Evolutionary conservation across 2,329 filamentous ascomycete genomes (phyloP).

Genomic region (Pseudocercospora vitis): DNA sequence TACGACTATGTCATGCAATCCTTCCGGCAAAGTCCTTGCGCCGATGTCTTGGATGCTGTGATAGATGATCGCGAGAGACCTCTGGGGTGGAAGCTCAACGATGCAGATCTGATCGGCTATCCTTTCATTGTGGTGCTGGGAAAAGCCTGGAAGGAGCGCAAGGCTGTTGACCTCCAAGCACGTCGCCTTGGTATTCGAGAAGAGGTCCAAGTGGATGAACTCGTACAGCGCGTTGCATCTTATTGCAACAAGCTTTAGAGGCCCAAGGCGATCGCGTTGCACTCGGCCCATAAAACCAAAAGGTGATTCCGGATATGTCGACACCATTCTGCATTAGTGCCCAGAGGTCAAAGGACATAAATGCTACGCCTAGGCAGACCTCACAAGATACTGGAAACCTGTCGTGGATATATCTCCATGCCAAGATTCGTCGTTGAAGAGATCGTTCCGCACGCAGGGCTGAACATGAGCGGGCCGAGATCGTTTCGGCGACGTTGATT

Average conservation of each 20-base stretch:
- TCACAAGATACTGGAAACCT: no score
- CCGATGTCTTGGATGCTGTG: conserved; percentile 55
- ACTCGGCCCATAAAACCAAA: no score
- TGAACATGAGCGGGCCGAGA: no score
- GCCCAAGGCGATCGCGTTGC: no score
- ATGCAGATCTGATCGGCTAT: conserved; percentile 87
- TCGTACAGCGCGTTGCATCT: conserved; percentile 18
- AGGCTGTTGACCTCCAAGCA: conserved; percentile 75
- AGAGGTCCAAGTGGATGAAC: conserved; percentile 25
- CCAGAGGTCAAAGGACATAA: no score
- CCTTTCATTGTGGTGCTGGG: conserved; percentile 81
- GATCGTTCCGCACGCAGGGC: no score
- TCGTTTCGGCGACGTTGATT: no score
- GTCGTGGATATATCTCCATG: no score
- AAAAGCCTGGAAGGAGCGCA: conserved; percentile 60
- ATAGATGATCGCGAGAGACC: conserved; percentile 68
- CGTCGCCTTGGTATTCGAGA: conserved; percentile 64
- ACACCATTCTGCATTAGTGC: no score
- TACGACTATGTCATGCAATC: conserved; percentile 59
- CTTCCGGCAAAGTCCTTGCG: conserved; percentile 10
- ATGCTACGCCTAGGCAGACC: no score
- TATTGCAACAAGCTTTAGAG: conserved; percentile 22
- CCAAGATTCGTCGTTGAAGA: no score
- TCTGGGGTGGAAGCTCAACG: conserved; percentile 81
- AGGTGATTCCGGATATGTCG: no score